Base-by-base conservation (phyloP, 148 eudicot species). In the Nyssa sinensis region DNA sequence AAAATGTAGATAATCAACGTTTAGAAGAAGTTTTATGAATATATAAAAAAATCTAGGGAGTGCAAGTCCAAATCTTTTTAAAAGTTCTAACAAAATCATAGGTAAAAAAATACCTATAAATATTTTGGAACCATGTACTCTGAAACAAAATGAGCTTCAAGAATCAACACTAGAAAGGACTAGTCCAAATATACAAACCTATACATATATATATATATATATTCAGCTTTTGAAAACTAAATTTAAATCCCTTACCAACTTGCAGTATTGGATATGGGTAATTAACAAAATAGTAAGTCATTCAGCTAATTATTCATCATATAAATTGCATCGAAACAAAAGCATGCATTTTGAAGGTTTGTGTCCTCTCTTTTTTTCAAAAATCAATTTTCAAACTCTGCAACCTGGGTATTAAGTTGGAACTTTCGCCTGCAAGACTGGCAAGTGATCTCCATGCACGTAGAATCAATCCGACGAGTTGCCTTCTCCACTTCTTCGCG, bases 401-500 rank as follows among this genome's bases (percentile, higher is more conserved):
- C n/a, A n/a, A n/a, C n/a, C n/a, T n/a, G n/a, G n/a, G n/a, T n/a
- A n/a, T n/a, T n/a, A 53, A 80, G 79, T 49, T 88, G 87, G 68
- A 94, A 94, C 71, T 88, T 90, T 79, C 87, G 97, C 72, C 91
- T 83, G 86, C 98, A 94, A 31, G 90, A 87, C 35, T 86, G 85
- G 74, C 98, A 94, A 61, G 95, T 94, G 84, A 94, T 83, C 84
- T 94, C 97, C 86, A 91, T 76, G 88, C 93, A 85, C 27, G 81
- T 31, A 9, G 87, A 37, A 41, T 79, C 84, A 25, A 64, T 66
- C 41, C 44, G 51, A 11, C 79, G 60, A 19, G 74, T 80, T 3
- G 91, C 91, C 24, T 64, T 75, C 62, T 88, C 90, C 79, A n/a
- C n/a, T 84, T 88, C 78, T 90, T 64, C n/a, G n/a, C n/a, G n/a